Conservation (phyloP, 2,329 filamentous ascomycete genomes). For the Lachnellula cervina region DNA sequence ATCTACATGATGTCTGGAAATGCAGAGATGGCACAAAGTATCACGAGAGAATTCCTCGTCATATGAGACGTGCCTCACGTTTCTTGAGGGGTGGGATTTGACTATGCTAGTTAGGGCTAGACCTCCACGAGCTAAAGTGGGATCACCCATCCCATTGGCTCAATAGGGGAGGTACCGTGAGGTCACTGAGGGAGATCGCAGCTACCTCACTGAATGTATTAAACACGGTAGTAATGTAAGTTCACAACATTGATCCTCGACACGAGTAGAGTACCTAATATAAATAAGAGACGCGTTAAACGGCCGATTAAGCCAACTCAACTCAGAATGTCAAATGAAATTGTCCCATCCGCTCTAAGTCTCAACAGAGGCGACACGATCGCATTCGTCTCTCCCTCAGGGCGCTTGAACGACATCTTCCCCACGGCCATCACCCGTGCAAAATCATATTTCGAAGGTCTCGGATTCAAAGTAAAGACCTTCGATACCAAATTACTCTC, state of each 20-base stretch:
- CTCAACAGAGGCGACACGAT: constrained; percentile 27
- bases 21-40: constrained; percentile 49
- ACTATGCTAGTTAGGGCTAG: too few species aligned
- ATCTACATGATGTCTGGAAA: constrained; percentile 64
- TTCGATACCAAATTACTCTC: constrained; percentile 14
- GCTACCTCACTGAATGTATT: not conserved
- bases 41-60: constrained; percentile 56
- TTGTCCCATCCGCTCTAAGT: constrained; percentile 18
- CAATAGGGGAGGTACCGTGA: not conserved
- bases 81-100: not conserved
- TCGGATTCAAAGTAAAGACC: constrained; percentile 18
- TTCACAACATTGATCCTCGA: too few species aligned
- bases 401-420: constrained; percentile 25
- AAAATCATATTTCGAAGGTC: constrained; percentile 8
- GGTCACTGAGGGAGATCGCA: too few species aligned
- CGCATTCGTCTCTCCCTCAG: constrained; percentile 30
- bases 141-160: not conserved
- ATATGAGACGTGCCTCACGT: constrained; percentile 17
- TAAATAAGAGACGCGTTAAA: not conserved
- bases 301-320: not conserved
- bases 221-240: not conserved
- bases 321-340: not conserved
- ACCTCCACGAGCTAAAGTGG: not conserved
- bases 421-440: constrained; percentile 17
- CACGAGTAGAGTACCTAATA: not conserved